Evolutionary conservation across 73 alveolate genomes (phyloP).

Genomic region (Halteria grandinella): DNA sequence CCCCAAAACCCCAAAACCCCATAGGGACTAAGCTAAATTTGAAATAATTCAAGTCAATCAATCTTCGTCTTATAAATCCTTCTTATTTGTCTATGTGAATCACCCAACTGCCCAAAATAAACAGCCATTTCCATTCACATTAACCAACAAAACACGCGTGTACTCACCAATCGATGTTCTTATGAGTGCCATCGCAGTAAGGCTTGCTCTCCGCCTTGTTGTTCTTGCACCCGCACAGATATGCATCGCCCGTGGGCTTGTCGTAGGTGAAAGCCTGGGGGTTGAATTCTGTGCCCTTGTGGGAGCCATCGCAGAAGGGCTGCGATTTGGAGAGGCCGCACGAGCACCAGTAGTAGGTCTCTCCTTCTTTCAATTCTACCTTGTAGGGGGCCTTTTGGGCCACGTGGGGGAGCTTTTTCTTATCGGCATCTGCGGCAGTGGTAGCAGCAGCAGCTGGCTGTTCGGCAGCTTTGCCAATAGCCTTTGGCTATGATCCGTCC

Average conservation of each 20-base stretch:
- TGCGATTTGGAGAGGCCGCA: conserved; percentile 67
- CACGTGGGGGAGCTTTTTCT: conserved; percentile 1
- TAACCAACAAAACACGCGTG: too few species aligned
- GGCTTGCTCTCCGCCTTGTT: conserved; percentile 66
- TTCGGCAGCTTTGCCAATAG: too few species aligned
- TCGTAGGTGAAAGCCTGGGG: conserved; percentile 63
- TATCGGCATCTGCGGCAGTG: too few species aligned
- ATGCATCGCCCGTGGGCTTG: not conserved
- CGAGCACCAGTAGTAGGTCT: conserved; percentile 67
- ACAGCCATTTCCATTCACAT: too few species aligned
- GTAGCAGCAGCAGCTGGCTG: too few species aligned
- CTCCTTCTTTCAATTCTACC: conserved; percentile 50
- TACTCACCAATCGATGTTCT: conserved; percentile 62
- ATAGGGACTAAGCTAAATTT: too few species aligned
- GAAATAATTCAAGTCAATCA: too few species aligned
- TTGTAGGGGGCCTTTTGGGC: conserved; percentile 17
- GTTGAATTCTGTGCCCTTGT: conserved; percentile 59
- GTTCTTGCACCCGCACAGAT: conserved; percentile 72
- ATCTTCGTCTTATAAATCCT: too few species aligned
- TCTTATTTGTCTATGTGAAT: too few species aligned
- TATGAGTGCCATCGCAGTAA: conserved; percentile 73
- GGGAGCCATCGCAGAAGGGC: conserved; percentile 79
- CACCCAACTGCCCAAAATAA: too few species aligned
- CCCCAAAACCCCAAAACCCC: too few species aligned
- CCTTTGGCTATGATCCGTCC: too few species aligned